A percentile compares a stretch with the other conserved stretches of the same genome.
Evolutionary conservation across 768 basidiomycete species (phyloP).

Genomic region (Lactarius hatsudake): DNA sequence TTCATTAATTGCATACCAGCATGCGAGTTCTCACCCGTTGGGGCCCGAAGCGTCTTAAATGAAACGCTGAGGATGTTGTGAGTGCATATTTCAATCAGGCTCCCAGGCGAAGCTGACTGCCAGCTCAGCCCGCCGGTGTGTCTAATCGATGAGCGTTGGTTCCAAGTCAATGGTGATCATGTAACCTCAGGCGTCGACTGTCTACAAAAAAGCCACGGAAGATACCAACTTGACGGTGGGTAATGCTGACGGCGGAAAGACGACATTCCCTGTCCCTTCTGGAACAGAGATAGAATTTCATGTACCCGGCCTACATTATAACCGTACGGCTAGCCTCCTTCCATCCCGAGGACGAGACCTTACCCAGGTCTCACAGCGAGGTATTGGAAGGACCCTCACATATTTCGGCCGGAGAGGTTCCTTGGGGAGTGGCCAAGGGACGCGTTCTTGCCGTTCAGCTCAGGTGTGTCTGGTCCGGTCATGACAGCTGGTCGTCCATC

Average conservation of each 20-base stretch:
- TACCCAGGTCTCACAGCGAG: constrained; percentile 37
- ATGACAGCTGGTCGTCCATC: background rate
- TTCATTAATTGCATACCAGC: background rate
- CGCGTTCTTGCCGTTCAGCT: constrained; percentile 36
- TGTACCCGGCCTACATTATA: constrained; percentile 47
- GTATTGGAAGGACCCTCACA: constrained; percentile 53
- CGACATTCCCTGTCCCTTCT: constrained; percentile 42
- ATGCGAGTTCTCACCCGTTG: background rate
- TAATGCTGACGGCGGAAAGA: constrained; percentile 40
- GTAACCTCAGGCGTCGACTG: constrained; percentile 39
- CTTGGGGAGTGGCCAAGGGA: constrained; percentile 35
- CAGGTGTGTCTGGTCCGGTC: constrained; percentile 12
- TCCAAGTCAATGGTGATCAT: background rate
- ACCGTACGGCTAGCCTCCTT: constrained; percentile 37
- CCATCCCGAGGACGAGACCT: background rate
- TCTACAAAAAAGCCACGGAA: constrained; percentile 47
- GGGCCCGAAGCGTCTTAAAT: constrained; percentile 42
- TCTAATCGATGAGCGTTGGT: background rate
- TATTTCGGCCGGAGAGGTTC: constrained; percentile 42
- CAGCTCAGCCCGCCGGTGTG: constrained; percentile 16
- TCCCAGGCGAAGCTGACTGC: background rate
- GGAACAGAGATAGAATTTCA: constrained; percentile 41
- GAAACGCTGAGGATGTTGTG: constrained; percentile 48
- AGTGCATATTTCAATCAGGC: constrained; percentile 1
- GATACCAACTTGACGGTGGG: constrained; percentile 43